Evolutionary conservation across 1,284 basidiomycete genomes (phyloP).

Genomic region (Ceratobasidium sp.): DNA sequence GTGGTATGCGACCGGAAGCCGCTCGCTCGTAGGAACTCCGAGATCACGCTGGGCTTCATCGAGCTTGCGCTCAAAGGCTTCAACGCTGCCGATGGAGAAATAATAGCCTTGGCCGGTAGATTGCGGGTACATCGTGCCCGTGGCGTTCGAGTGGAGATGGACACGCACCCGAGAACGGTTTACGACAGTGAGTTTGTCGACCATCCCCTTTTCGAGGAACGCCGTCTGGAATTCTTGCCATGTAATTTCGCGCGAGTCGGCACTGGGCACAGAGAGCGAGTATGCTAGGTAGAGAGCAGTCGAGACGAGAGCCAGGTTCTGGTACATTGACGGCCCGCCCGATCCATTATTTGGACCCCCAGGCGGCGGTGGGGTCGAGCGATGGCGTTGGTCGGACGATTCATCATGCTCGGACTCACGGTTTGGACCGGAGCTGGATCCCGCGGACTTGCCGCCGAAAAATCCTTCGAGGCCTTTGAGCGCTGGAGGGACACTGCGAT

Average conservation of each 20-base stretch:
- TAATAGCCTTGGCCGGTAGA: conserved; percentile 71
- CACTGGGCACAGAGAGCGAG: conserved; percentile 64
- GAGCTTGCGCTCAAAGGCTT: conserved; percentile 95
- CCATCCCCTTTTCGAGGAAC: conserved; percentile 95
- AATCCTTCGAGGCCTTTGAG: conserved; percentile 69
- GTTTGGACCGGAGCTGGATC: conserved; percentile 29
- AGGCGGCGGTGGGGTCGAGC: conserved; percentile 60
- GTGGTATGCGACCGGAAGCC: conserved; percentile 96
- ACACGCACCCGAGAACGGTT: conserved; percentile 92
- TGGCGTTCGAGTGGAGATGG: conserved; percentile 86
- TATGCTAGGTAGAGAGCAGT: conserved; percentile 77
- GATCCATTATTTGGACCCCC: conserved; percentile 50
- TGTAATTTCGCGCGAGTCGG: conserved; percentile 84
- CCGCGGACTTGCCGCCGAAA: conserved; percentile 56
- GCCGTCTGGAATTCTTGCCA: conserved; percentile 99
- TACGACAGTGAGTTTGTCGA: conserved; percentile 93
- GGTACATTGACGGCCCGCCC: conserved; percentile 36
- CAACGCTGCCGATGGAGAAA: conserved; percentile 98
- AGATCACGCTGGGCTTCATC: conserved; percentile 94
- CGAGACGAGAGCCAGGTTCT: conserved; percentile 46
- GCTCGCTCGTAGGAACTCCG: conserved; percentile 89
- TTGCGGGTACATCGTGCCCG: conserved; percentile 74
- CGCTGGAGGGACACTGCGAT: conserved; percentile 53
- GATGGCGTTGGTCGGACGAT: conserved; percentile 46
- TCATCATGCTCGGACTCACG: conserved; percentile 35